A percentile compares a stretch with the other conserved stretches of the same genome.
Conservation (phyloP, 2,329 filamentous ascomycete genomes). For the Aspergillus tanneri region DNA sequence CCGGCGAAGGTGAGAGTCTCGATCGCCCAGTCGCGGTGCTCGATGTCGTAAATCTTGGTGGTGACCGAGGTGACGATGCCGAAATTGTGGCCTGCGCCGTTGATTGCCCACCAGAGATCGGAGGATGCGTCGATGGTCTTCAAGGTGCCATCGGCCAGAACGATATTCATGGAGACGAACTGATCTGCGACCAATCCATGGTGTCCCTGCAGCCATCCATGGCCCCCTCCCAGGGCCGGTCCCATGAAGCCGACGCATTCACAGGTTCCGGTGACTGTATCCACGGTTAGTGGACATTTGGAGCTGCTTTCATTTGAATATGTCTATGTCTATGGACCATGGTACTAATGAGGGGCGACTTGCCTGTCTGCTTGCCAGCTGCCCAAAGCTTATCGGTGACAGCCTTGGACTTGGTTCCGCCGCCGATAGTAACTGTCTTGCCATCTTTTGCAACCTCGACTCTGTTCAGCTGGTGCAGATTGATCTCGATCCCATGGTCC, state of each 20-base stretch:
- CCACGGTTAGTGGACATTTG: no score
- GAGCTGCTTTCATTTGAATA: no score
- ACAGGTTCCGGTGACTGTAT: slow-evolving; percentile 51
- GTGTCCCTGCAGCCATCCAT: slow-evolving; percentile 55
- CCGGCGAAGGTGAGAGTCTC: slow-evolving; percentile 48
- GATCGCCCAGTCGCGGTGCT: slow-evolving; percentile 38
- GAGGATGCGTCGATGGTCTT: slow-evolving; percentile 41
- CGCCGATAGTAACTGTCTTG: slow-evolving; percentile 50
- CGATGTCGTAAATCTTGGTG: slow-evolving; percentile 49
- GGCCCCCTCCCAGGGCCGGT: slow-evolving; percentile 58
- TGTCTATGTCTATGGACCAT: no score
- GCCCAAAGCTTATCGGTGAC: slow-evolving; percentile 53
- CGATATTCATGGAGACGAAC: slow-evolving; percentile 52
- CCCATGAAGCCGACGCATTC: slow-evolving; percentile 52
- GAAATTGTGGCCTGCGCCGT: slow-evolving; percentile 60
- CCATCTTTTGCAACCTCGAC: slow-evolving; percentile 43
- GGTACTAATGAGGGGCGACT: no score
- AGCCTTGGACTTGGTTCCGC: slow-evolving; percentile 49
- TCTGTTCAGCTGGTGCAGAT: slow-evolving; percentile 46
- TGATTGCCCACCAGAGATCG: slow-evolving; percentile 58
- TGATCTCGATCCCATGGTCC: slow-evolving; percentile 53
- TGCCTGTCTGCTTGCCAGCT: slow-evolving; percentile 49
- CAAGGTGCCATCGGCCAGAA: slow-evolving; percentile 51
- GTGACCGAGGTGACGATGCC: slow-evolving; percentile 54
- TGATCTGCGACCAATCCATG: slow-evolving; percentile 57